These are phyloP conservation scores for Ustilago curta DNA, from an alignment of 1,284 basidiomycete genomes.

Conservation along the genomic window DNA sequence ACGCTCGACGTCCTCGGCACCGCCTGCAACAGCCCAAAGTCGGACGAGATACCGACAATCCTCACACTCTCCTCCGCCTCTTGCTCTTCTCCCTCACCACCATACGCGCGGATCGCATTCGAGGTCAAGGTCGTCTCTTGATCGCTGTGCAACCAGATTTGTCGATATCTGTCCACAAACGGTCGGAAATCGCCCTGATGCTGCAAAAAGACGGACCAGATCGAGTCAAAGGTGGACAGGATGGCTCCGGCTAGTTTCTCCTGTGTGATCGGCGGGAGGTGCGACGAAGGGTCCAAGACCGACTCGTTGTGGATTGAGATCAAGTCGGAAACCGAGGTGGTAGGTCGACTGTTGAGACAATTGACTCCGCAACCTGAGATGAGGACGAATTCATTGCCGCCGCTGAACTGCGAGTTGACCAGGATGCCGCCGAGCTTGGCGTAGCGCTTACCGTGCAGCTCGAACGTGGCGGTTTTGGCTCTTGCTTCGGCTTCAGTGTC, in stretches of 20 bases:
- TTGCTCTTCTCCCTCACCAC: neutral
- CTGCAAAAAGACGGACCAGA: slow-evolving; percentile 81
- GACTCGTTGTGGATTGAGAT: slow-evolving; percentile 72
- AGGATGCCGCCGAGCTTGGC: slow-evolving; percentile 77
- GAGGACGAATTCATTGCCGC: slow-evolving; percentile 78
- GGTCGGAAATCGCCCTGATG: slow-evolving; percentile 69
- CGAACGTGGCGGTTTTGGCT: slow-evolving; percentile 70
- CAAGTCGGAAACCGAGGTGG: slow-evolving; percentile 83
- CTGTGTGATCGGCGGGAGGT: slow-evolving; percentile 73
- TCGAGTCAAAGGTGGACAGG: slow-evolving; percentile 80
- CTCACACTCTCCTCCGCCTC: slow-evolving; percentile 73
- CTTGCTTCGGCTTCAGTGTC: slow-evolving; percentile 68
- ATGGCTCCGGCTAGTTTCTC: slow-evolving; percentile 84
- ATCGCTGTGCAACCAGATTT: slow-evolving; percentile 87
- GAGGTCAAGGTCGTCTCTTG: slow-evolving; percentile 36
- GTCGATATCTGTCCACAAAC: slow-evolving; percentile 74
- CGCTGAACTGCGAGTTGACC: slow-evolving; percentile 85
- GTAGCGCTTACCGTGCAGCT: slow-evolving; percentile 52
- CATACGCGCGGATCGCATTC: slow-evolving; percentile 26
- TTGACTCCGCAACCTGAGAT: slow-evolving; percentile 90
- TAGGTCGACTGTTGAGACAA: slow-evolving; percentile 83
- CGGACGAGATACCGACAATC: slow-evolving; percentile 86
- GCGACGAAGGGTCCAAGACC: slow-evolving; percentile 73
- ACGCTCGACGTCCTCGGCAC: slow-evolving; percentile 71
- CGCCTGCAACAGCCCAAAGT: slow-evolving; percentile 88